Evolutionary conservation across 129 eudicot genomes (phyloP).

Genomic region (Arctium lappa): DNA sequence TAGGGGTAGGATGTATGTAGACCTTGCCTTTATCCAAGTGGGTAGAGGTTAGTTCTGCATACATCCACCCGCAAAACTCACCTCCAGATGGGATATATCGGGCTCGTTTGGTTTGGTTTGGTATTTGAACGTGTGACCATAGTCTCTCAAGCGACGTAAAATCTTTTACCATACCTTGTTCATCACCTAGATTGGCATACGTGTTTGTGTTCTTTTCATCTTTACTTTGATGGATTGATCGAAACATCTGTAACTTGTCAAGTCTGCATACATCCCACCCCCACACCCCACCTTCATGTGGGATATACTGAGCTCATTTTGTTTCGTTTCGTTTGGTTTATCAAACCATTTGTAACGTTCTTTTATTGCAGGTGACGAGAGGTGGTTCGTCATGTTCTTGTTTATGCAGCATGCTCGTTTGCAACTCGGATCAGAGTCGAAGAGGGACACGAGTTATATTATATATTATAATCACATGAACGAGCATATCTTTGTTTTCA

Average conservation of each 20-base stretch:
- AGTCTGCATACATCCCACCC: not conserved
- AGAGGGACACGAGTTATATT: not conserved
- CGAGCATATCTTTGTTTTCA: not conserved
- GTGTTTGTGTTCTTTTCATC: not conserved
- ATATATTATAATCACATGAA: not conserved
- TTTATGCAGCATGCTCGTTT: conserved; percentile 3
- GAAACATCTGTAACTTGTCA: not conserved
- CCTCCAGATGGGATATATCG: no score
- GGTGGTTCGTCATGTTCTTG: not conserved
- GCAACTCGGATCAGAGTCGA: not conserved
- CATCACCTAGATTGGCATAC: not conserved
- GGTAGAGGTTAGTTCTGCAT: no score
- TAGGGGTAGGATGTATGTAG: no score
- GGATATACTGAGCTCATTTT: not conserved
- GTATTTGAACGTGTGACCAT: no score
- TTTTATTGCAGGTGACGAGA: conserved; percentile 18
- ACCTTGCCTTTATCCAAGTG: no score
- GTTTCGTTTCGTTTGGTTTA: not conserved
- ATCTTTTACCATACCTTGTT: not conserved
- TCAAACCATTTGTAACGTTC: not conserved
- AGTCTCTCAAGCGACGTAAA: no score
- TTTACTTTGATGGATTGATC: not conserved
- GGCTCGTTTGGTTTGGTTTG: no score
- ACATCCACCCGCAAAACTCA: no score
- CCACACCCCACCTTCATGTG: not conserved